Conservation (phyloP, 768 basidiomycete genomes). For the Dacryopinax spathularia region DNA sequence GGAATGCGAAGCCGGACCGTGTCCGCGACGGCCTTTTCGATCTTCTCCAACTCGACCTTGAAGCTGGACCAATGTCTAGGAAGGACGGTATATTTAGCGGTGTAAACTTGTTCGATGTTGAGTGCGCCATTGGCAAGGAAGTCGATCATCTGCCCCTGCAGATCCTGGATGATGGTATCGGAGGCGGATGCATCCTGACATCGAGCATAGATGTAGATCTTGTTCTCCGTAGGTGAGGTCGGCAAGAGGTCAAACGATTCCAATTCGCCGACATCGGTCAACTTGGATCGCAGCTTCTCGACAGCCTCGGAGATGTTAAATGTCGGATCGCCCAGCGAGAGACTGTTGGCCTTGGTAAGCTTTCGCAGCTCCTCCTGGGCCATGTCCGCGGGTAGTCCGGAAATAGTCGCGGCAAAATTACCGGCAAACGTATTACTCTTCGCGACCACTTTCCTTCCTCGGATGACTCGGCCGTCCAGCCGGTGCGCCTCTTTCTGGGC, state of each 20-base stretch:
- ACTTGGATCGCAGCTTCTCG: constrained; percentile 24
- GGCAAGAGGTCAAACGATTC: constrained; percentile 36
- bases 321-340: constrained; percentile 40
- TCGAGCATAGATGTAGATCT: constrained; percentile 40
- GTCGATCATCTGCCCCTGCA: constrained; percentile 36
- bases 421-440: constrained; percentile 34
- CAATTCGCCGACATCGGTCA: constrained; percentile 29
- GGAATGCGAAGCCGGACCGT: constrained; percentile 27
- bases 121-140: constrained; percentile 36
- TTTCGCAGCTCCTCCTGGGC: constrained; percentile 26
- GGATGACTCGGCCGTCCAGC: constrained; percentile 27
- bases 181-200: constrained; percentile 43
- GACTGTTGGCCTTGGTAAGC: constrained; percentile 31
- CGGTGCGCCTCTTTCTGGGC: constrained; percentile 40
- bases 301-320: constrained; percentile 28
- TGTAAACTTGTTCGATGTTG: constrained; percentile 39
- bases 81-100: constrained; percentile 35
- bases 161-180: constrained; percentile 31
- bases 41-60: constrained; percentile 27
- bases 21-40: constrained; percentile 17
- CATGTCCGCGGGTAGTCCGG: constrained; percentile 34
- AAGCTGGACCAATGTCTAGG: constrained; percentile 34
- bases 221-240: constrained; percentile 37
- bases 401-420: constrained; percentile 48
- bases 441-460: constrained; percentile 34